Conservation (phyloP, 768 basidiomycete species). For the Tylopilus cervinicoccineus region DNA sequence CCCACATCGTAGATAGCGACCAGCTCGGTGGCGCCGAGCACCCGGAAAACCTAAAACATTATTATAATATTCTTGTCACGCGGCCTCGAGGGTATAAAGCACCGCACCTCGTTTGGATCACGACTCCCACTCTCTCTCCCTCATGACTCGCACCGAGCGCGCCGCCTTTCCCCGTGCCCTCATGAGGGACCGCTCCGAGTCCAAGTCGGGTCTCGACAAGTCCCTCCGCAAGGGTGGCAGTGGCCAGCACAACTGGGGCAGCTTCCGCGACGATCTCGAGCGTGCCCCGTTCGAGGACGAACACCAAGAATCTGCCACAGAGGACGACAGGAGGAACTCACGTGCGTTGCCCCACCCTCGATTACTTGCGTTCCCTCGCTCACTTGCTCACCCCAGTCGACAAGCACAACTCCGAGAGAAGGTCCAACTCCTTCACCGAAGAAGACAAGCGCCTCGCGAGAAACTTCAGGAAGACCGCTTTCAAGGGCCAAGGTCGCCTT, state of each 20-base stretch:
- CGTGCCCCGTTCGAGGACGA: constrained; percentile 56
- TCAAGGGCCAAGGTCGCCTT: constrained; percentile 54
- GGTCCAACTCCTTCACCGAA: constrained; percentile 45
- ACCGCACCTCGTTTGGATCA: neutral
- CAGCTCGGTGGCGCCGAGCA: too few relatives aligned
- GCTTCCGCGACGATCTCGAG: constrained; percentile 62
- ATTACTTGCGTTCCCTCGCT: constrained; percentile 3
- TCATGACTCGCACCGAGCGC: constrained; percentile 81
- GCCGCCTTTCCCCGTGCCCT: constrained; percentile 68
- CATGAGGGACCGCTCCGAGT: constrained; percentile 72
- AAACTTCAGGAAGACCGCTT: constrained; percentile 67
- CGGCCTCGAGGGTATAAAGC: neutral
- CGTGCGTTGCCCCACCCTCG: constrained; percentile 10
- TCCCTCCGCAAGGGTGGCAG: constrained; percentile 74
- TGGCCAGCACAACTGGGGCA: constrained; percentile 86
- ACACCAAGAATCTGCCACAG: constrained; percentile 40
- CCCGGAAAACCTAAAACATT: too few relatives aligned
- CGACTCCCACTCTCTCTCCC: constrained; percentile 10
- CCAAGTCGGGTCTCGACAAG: constrained; percentile 71
- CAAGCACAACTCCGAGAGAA: constrained; percentile 34
- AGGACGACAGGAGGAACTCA: constrained; percentile 18
- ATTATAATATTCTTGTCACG: too few relatives aligned
- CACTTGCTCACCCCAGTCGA: constrained; percentile 12
- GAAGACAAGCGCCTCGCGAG: constrained; percentile 64
- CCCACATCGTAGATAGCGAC: constrained; percentile 25